phyloP scores from a whole-genome alignment of 169 alveolate genomes.

The Eimeria sp. region DNA sequence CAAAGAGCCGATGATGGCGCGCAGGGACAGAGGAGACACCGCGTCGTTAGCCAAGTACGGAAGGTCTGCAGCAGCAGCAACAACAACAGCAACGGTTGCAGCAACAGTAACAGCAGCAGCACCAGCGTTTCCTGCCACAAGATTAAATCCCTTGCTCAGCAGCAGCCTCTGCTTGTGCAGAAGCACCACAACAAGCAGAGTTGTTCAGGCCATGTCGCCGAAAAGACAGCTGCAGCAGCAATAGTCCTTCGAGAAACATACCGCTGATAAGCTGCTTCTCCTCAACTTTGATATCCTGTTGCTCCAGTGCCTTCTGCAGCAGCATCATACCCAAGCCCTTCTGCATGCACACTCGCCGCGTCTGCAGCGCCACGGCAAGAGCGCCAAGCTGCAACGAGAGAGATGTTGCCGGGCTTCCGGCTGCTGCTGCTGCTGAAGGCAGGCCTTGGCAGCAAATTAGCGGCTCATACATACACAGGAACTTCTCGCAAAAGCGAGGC shows the following conservation, averaged over 20 bases:
- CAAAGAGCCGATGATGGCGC: slow-evolving; percentile 65
- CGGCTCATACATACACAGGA: slow-evolving; percentile 25
- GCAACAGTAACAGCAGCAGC: background rate
- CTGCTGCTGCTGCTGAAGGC: slow-evolving; percentile 49
- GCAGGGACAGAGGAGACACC: slow-evolving; percentile 63
- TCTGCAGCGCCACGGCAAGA: slow-evolving; percentile 74
- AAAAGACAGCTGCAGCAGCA: background rate
- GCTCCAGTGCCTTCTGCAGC: slow-evolving; percentile 35
- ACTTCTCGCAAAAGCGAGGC: slow-evolving; percentile 61
- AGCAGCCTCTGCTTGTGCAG: background rate
- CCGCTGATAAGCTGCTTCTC: slow-evolving; percentile 37
- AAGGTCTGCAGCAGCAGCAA: slow-evolving; percentile 46
- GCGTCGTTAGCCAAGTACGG: slow-evolving; percentile 67
- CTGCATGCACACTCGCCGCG: slow-evolving; percentile 66
- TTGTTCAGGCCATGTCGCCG: background rate
- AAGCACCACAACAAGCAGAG: background rate
- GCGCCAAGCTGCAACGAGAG: slow-evolving; percentile 53
- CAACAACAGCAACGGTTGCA: too few relatives aligned
- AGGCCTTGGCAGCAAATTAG: slow-evolving; percentile 57
- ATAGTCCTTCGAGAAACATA: background rate
- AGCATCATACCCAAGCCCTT: slow-evolving; percentile 30
- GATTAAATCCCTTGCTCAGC: background rate
- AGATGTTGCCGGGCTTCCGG: slow-evolving; percentile 31
- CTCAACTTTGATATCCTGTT: background rate
- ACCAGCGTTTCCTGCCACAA: background rate